Evolutionary conservation across 345 rosid genomes (phyloP), one percentile per base, ranked within the genome.

Genomic region (Hypericum androsaemum): DNA sequence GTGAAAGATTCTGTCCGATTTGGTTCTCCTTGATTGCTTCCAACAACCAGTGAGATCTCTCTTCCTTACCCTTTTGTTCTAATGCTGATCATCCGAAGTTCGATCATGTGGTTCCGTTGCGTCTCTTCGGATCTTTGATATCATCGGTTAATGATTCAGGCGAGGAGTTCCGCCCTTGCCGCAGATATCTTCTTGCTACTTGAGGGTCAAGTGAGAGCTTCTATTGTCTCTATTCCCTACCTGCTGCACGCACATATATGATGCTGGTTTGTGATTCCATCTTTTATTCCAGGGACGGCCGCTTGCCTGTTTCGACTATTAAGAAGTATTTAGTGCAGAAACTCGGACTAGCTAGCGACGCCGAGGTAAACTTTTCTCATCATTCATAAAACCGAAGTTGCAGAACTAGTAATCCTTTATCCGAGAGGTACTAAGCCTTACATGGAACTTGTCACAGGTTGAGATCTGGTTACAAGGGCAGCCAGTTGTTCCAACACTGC

Each of bases 131-230:
- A 15, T 54, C 57, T 58, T 9, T 62, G 53, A 57, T 49, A n/a
- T 61, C 38, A 22, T 59, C 56, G 17, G 22, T 37, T 55, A 12
- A 49, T 39, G 49, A 59, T 65, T 37, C 74, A 78, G 78, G 72
- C 61, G 47, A 43, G 71, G 64, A 38, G 36, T 22, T 8, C 59
- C 53, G 35, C 74, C 70, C 8, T 55, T 78, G 57, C 80, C 80
- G 5, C 78, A 72, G 70, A 70, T 78, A 64, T 40, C 76, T 28
- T 69, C 78, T 7, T 41, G 66, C 67, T 75, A 72, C 71, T 41
- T 78, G 50, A 70, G 76, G 70, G 64, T 72, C 13, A 70, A 70
- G 83, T 75, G 41, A 72, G 80, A 1, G 4, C 32, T 71, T 52
- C 16, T 68, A 7, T n/a, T 47, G 17, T 13, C 38, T 41, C 45